Conservation (phyloP, 2,329 filamentous ascomycete species). For the Botrytis cinerea region DNA sequence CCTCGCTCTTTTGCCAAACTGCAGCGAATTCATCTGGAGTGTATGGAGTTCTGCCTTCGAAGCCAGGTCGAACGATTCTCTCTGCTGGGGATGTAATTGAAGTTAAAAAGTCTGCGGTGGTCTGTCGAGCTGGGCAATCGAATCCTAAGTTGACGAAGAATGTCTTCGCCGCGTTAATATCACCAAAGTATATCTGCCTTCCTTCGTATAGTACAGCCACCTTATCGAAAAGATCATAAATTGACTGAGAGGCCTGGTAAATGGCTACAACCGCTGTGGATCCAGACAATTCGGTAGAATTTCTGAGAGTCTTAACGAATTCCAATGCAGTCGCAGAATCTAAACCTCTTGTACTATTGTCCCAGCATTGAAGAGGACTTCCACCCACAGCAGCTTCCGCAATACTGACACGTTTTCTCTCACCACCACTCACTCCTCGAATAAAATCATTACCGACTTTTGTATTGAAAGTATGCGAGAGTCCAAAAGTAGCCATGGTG, state of each 20-base stretch:
- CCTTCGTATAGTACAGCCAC: conserved; percentile 68
- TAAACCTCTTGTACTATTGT: conserved; percentile 71
- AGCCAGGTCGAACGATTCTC: conserved; percentile 56
- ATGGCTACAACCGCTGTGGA: conserved; percentile 67
- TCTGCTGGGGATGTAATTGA: conserved; percentile 68
- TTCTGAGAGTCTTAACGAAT: conserved; percentile 67
- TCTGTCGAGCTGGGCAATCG: conserved; percentile 62
- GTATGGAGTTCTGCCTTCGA: conserved; percentile 57
- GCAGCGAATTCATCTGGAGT: conserved; percentile 57
- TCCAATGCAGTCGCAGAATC: conserved; percentile 74
- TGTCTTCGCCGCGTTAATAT: conserved; percentile 59
- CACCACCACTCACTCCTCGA: conserved; percentile 69
- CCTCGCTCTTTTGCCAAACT: conserved; percentile 51
- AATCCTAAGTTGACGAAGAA: conserved; percentile 76
- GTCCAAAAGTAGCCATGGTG: conserved; percentile 68
- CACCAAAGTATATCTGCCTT: conserved; percentile 71
- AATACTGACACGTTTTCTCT: conserved; percentile 79
- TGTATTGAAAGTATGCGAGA: conserved; percentile 70
- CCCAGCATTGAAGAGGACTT: conserved; percentile 73
- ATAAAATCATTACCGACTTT: conserved; percentile 75
- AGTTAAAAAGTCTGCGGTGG: conserved; percentile 68
- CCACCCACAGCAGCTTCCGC: conserved; percentile 67
- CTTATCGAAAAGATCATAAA: conserved; percentile 67
- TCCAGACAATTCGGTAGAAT: conserved; percentile 63
- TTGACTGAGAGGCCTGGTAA: conserved; percentile 70